A percentile compares a stretch with the other conserved stretches of the same genome.
These are phyloP conservation scores for Termitomyces sp. DNA, from an alignment of 768 basidiomycete genomes.

Conservation along the genomic window DNA sequence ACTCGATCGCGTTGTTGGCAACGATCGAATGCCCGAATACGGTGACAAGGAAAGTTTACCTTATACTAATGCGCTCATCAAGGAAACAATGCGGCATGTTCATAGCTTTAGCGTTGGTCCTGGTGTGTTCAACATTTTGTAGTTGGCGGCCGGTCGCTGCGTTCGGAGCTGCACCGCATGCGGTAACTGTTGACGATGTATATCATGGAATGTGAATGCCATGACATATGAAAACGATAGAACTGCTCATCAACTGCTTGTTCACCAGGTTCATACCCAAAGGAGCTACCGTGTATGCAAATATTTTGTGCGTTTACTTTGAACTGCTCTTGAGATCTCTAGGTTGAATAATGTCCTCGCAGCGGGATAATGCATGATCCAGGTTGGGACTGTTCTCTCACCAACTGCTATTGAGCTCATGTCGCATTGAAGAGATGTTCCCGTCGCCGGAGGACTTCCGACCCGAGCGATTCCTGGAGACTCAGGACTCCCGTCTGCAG, in stretches of 20 bases:
- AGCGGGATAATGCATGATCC: constrained; percentile 29
- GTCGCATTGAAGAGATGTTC: constrained; percentile 17
- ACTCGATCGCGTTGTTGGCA: constrained; percentile 30
- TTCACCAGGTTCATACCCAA: constrained; percentile 26
- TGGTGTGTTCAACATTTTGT: neutral
- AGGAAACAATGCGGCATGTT: constrained; percentile 29
- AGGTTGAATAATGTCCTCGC: neutral
- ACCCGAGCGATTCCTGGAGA: constrained; percentile 36
- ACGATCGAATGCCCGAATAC: constrained; percentile 34
- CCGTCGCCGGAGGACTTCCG: constrained; percentile 28
- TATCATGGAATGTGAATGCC: constrained; percentile 28
- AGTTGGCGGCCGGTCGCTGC: constrained; percentile 14
- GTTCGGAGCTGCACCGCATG: constrained; percentile 26
- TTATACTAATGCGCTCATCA: constrained; percentile 31
- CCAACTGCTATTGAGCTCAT: neutral
- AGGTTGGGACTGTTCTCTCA: constrained; percentile 8
- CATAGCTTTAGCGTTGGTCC: neutral
- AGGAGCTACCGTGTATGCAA: constrained; percentile 34
- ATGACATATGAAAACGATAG: neutral
- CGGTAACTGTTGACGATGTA: constrained; percentile 30
- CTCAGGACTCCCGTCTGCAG: constrained; percentile 22
- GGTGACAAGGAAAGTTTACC: constrained; percentile 29
- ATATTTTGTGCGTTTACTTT: constrained; percentile 21
- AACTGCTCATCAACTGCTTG: too few species aligned
- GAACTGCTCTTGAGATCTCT: neutral